Evolutionary conservation across 148 eudicot species (phyloP).

Genomic region (Diospyros kaki): DNA sequence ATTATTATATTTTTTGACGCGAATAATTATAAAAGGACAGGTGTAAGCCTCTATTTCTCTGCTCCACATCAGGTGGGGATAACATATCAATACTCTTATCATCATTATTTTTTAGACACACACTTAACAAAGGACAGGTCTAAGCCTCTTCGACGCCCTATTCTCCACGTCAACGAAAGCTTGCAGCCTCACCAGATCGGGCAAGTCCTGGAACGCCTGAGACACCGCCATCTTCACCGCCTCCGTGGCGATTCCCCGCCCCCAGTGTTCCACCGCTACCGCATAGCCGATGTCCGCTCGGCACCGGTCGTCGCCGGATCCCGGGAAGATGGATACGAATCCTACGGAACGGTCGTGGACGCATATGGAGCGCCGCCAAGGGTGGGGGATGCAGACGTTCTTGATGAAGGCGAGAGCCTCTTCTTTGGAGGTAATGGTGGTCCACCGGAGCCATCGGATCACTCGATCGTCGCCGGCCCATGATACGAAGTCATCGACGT

Average conservation of each 20-base stretch:
- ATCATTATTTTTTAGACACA: too few species aligned
- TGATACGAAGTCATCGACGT: slow-evolving; percentile 17
- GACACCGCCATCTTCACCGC: slow-evolving; percentile 41
- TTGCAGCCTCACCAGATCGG: slow-evolving; percentile 42
- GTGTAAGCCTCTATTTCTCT: too few species aligned
- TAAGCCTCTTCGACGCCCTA: slow-evolving; percentile 48
- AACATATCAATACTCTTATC: too few species aligned
- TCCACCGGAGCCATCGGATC: slow-evolving; percentile 12
- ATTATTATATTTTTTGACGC: too few species aligned
- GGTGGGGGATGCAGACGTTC: slow-evolving; percentile 31
- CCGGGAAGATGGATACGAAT: slow-evolving; percentile 21
- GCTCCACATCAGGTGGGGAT: too few species aligned
- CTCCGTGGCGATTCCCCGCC: slow-evolving; percentile 43
- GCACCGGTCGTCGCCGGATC: slow-evolving; percentile 28
- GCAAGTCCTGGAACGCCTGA: slow-evolving; percentile 34
- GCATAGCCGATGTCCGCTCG: slow-evolving; percentile 39
- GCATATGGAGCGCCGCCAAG: slow-evolving; percentile 42
- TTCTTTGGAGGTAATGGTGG: slow-evolving; percentile 16
- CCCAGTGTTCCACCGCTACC: slow-evolving; percentile 39
- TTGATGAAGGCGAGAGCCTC: slow-evolving; percentile 33
- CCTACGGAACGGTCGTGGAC: slow-evolving; percentile 35
- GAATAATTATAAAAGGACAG: too few species aligned
- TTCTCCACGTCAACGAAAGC: slow-evolving; percentile 47
- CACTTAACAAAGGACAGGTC: too few species aligned
- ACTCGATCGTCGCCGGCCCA: slow-evolving; percentile 29